Base-by-base conservation (phyloP, 495 filamentous ascomycete species). In the Neurospora sp. region DNA sequence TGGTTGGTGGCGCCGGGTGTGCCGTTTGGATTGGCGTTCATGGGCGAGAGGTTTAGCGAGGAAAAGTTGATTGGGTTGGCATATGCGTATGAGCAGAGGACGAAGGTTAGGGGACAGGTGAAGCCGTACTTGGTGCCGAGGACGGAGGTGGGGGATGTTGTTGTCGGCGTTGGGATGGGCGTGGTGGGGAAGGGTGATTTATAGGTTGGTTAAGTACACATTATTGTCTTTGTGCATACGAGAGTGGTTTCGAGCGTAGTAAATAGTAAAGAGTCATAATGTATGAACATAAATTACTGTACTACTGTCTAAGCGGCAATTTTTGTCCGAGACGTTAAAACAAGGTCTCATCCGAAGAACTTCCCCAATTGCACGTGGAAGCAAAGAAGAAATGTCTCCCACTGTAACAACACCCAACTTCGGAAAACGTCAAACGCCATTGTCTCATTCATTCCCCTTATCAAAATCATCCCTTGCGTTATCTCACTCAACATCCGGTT, bases 21-120 rank as follows among this genome's bases (percentile, higher is more conserved):
- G 40, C 74, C 70, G 44, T 72, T 81, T 77, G 79, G 78, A 12
- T 68, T 81, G 37, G 73, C 72, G 41, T 91, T 92, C 78, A 75
- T 89, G 70, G 90, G 88, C 0, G 68, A 70, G 1, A 83, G 82
- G 53, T 92, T 84, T 80, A 85, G 83, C 68, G 86, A 89, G 78
- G 81, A 80, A 70, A 83, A 76, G 68, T 80, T 90, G 68, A 88
- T 92, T 69, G 88, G 86, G n/a, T 84, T 87, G 79, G 89, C 89
- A 39, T 91, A 89, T 81, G 89, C 89, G 22, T 91, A 86, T 79
- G 90, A 92, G 82, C 90, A 92, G 79, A 79, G 84, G 73, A 91
- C 88, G n/a, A 80, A 78, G 79, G 81, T 84, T 5, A 75, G 87
- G 69, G 74, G 82, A 68, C 79, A 81, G 48, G 78, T 87, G 1